Base-by-base conservation (phyloP, 1,284 basidiomycete species). In the Ustilago cynodontis region DNA sequence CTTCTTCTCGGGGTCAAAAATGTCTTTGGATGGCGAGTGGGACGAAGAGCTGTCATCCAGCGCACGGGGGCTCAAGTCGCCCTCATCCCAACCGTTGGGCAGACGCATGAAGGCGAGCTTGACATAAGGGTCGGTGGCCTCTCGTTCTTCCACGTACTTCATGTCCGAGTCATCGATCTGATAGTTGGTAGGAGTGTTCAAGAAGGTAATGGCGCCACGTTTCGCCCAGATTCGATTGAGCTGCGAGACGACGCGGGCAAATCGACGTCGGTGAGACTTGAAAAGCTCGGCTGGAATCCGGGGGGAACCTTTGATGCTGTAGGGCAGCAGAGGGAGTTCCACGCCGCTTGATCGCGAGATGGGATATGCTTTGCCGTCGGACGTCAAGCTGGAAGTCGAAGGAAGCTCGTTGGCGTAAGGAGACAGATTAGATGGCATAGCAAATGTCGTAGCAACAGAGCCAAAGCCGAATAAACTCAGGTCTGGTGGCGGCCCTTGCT, bases 71-170 rank as follows among this genome's bases (percentile, higher is more conserved):
- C 43, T 47, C 20, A 76, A 11, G 18, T 76, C 73, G 9, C 73
- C 73, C 24, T 76, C 73, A 24, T 76, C 73, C 73, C 73, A 76
- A 4, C 41, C 35, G 41, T 76, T 71, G 57, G 73, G 73, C 14
- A 76, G 51, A 0, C 24, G 51, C 1, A 54, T 58, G 37, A 8
- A 39, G 3, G 75, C 70, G 13, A 77, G 49, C 62, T 65, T 73
- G 52, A 68, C 35, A 33, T 70, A 60, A n/a, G 70, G 60, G 37
- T 64, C 70, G 37, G 24, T 47, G 3, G 50, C 35, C 35, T 73
- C 70, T n/a, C 62, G 29, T 11, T 73, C 54, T 31, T 73, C 55
- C 20, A 77, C 31, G 6, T 37, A 64, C 14, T 51, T 59, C 50
- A 67, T 37, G 35, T 77, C 71, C 3, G 52, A 35, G 9, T 70